A percentile compares a stretch with the other conserved stretches of the same genome.
Evolutionary conservation across 495 filamentous ascomycete species (phyloP).

Genomic region (Penicillium paradoxum): DNA sequence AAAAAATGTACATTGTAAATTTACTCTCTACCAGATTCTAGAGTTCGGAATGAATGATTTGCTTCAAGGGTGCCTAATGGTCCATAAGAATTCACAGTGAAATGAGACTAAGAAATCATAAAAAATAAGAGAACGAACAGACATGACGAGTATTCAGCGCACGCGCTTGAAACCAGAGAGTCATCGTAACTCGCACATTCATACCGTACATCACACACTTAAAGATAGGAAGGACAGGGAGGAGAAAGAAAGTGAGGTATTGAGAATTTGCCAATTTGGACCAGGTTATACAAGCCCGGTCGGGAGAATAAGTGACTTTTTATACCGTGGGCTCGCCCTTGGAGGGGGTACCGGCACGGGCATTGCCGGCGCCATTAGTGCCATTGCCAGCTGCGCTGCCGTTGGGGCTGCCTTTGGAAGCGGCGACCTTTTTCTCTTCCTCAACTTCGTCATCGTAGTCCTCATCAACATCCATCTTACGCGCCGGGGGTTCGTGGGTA

Average conservation of each 20-base stretch:
- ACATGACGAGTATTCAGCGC: conserved; percentile 13
- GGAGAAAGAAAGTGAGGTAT: conserved; percentile 9
- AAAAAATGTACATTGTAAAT: background rate
- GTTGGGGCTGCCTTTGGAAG: conserved; percentile 39
- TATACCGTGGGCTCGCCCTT: conserved; percentile 35
- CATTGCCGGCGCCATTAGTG: conserved; percentile 28
- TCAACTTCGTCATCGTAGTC: conserved; percentile 86
- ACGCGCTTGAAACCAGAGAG: conserved; percentile 7
- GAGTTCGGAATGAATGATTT: conserved; percentile 2
- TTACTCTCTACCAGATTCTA: conserved; percentile 6
- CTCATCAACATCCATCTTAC: conserved; percentile 97
- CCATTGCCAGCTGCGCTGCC: conserved; percentile 33
- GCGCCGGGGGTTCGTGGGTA: conserved; percentile 73
- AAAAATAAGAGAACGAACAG: conserved; percentile 25
- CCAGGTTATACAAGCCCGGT: background rate
- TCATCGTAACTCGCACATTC: conserved; percentile 21
- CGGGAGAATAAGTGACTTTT: conserved; percentile 9
- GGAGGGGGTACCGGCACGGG: conserved; percentile 28
- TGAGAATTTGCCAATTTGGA: background rate
- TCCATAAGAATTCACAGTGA: conserved; percentile 25
- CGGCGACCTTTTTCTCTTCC: conserved; percentile 65
- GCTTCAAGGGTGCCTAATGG: conserved; percentile 17
- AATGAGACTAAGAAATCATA: conserved; percentile 25
- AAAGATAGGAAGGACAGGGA: conserved; percentile 15
- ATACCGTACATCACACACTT: conserved; percentile 28